Evolutionary conservation across 768 basidiomycete genomes (phyloP).

Genomic region (Suillus americanus): DNA sequence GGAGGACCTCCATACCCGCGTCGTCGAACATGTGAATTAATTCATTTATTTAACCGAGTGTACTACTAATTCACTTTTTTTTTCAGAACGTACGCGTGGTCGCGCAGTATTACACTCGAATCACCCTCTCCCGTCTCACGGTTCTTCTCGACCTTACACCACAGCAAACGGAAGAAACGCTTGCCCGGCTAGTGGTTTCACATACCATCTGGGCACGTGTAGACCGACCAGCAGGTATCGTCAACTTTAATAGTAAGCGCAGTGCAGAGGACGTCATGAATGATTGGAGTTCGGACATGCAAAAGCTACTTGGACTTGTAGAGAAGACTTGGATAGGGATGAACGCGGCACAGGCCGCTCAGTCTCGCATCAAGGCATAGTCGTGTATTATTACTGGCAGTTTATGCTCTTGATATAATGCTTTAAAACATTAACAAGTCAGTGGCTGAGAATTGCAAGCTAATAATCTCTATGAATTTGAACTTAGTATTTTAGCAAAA

Average conservation of each 20-base stretch:
- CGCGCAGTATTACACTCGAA: slow-evolving; percentile 91
- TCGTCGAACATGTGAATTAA: slow-evolving; percentile 88
- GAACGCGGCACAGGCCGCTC: slow-evolving; percentile 86
- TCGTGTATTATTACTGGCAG: slow-evolving; percentile 7
- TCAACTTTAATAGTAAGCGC: slow-evolving; percentile 82
- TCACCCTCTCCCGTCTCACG: slow-evolving; percentile 80
- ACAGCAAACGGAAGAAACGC: slow-evolving; percentile 83
- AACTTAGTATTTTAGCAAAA: slow-evolving; percentile 10
- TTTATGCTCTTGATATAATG: slow-evolving; percentile 1
- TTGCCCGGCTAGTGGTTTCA: slow-evolving; percentile 87
- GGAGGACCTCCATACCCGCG: slow-evolving; percentile 93
- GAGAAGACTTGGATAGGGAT: slow-evolving; percentile 99
- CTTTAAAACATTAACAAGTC: not conserved
- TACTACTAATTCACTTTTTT: slow-evolving; percentile 5
- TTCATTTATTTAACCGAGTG: not conserved
- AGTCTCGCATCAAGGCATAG: slow-evolving; percentile 57
- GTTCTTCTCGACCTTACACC: slow-evolving; percentile 82
- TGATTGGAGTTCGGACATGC: slow-evolving; percentile 97
- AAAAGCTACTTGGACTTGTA: slow-evolving; percentile 83
- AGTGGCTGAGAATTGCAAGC: not conserved
- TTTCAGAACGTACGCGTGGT: slow-evolving; percentile 92
- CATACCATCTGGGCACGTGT: slow-evolving; percentile 93
- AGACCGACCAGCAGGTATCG: slow-evolving; percentile 87
- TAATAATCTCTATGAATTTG: not conserved
- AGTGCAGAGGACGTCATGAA: slow-evolving; percentile 94